phyloP scores from a whole-genome alignment of 345 rosid species.

The Cardiospermum halicacabum region DNA sequence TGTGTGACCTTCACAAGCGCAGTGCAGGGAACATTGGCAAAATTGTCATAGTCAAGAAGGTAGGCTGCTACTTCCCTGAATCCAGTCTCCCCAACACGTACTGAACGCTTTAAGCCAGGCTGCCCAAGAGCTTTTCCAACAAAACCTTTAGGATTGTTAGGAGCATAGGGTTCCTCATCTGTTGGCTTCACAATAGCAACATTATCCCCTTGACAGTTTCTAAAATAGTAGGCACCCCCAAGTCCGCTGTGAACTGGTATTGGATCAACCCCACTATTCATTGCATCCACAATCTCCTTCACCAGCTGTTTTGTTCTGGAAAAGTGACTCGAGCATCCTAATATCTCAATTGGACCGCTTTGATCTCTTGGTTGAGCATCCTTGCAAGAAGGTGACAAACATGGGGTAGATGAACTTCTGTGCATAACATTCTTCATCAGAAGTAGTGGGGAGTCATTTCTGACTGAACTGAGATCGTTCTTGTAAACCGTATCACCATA shows the following conservation, averaged over 20 bases:
- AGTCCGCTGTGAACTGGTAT: conserved; percentile 48
- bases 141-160: conserved; percentile 82
- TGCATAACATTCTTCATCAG: conserved; percentile 48
- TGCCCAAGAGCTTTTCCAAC: conserved; percentile 70
- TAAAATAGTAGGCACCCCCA: conserved; percentile 65
- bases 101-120: conserved; percentile 69
- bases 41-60: conserved; percentile 61
- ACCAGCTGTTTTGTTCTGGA: conserved; percentile 31
- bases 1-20: conserved; percentile 69
- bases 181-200: conserved; percentile 78
- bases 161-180: conserved; percentile 83
- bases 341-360: conserved; percentile 56
- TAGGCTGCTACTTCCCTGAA: conserved; percentile 72
- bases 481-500: conserved; percentile 55
- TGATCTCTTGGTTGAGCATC: conserved; percentile 44
- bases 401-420: conserved; percentile 62
- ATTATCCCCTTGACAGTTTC: conserved; percentile 54
- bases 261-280: conserved; percentile 53
- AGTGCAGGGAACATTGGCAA: conserved; percentile 72
- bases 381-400: conserved; percentile 53
- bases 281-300: conserved; percentile 43
- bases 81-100: conserved; percentile 77
- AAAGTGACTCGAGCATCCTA: conserved; percentile 39
- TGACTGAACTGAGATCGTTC: conserved; percentile 50
- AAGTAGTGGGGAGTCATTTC: conserved; percentile 62